A percentile compares a stretch with the other conserved stretches of the same genome.
phyloP scores from a whole-genome alignment of 2,329 filamentous ascomycete genomes.

The Exophiala bonariae region DNA sequence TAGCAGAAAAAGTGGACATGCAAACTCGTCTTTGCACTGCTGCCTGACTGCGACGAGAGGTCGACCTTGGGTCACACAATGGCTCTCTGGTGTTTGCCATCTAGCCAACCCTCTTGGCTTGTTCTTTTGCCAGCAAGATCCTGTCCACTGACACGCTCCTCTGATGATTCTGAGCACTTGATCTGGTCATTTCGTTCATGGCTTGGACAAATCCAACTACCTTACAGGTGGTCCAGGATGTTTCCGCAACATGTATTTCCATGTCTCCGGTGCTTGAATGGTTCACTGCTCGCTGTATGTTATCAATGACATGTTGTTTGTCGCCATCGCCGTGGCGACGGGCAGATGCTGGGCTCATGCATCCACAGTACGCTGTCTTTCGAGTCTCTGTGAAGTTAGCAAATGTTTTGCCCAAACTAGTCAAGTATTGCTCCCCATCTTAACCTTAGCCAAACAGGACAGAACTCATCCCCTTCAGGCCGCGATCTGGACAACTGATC shows the following conservation, averaged over 20 bases:
- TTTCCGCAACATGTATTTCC: too few species aligned
- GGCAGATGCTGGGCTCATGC: slow-evolving; percentile 6
- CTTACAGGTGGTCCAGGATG: too few species aligned
- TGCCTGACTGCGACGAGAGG: slow-evolving; percentile 4
- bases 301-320: slow-evolving; percentile 5
- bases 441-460: background rate
- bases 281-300: too few species aligned
- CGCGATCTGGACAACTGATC: slow-evolving; percentile 1
- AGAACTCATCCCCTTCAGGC: background rate
- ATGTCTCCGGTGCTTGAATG: too few species aligned
- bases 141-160: too few species aligned
- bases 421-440: background rate
- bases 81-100: slow-evolving; percentile 20
- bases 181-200: too few species aligned
- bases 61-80: slow-evolving; percentile 14
- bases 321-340: slow-evolving; percentile 4
- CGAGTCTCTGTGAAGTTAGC: slow-evolving; percentile 3
- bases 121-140: background rate
- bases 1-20: slow-evolving; percentile 7
- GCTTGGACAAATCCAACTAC: too few species aligned
- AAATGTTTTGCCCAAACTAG: slow-evolving; percentile 6
- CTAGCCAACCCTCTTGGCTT: slow-evolving; percentile 15
- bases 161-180: too few species aligned
- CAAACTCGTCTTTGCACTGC: slow-evolving; percentile 2
- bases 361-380: slow-evolving; percentile 8